phyloP scores from a whole-genome alignment of 129 eudicot genomes.

The Pulicaria dysenterica region DNA sequence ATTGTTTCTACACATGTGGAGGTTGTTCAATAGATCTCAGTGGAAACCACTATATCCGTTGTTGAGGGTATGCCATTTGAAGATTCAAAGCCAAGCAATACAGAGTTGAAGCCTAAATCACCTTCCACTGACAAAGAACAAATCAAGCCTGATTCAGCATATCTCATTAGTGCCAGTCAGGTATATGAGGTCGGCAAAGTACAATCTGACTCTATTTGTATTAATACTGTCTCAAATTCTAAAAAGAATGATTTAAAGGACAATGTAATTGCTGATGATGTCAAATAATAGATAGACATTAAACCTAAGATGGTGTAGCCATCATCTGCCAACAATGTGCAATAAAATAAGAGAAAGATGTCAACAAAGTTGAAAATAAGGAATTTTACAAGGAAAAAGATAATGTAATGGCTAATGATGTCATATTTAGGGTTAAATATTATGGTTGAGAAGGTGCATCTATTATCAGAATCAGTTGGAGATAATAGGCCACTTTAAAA shows the following conservation, averaged over 20 bases:
- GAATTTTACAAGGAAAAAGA: slow-evolving; percentile 45
- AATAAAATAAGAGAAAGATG: slow-evolving; percentile 40
- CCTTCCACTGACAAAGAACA: slow-evolving; percentile 22
- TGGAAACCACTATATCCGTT: slow-evolving; percentile 35
- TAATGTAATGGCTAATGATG: slow-evolving; percentile 26
- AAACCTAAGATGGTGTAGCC: slow-evolving; percentile 40
- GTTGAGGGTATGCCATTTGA: slow-evolving; percentile 40
- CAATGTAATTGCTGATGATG: slow-evolving; percentile 79
- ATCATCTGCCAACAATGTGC: slow-evolving; percentile 39
- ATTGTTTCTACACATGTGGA: slow-evolving; percentile 23
- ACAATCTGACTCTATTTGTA: slow-evolving; percentile 75
- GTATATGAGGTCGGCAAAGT: slow-evolving; percentile 81
- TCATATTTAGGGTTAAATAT: neutral
- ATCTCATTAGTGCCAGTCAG: slow-evolving; percentile 49
- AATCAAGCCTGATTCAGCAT: slow-evolving; percentile 32
- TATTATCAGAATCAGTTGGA: slow-evolving; percentile 1
- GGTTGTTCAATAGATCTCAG: slow-evolving; percentile 22
- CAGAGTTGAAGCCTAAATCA: slow-evolving; percentile 37
- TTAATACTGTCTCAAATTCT: slow-evolving; percentile 64
- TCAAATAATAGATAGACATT: slow-evolving; percentile 71
- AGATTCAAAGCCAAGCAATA: neutral
- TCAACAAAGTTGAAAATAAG: slow-evolving; percentile 31
- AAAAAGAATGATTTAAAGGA: slow-evolving; percentile 77
- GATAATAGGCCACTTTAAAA: neutral
- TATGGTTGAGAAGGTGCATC: slow-evolving; percentile 21